A percentile compares a stretch with the other conserved stretches of the same genome.
Evolutionary conservation across 371 early-diverging fungal species (phyloP).

Genomic region (Lichtheimia ornata): DNA sequence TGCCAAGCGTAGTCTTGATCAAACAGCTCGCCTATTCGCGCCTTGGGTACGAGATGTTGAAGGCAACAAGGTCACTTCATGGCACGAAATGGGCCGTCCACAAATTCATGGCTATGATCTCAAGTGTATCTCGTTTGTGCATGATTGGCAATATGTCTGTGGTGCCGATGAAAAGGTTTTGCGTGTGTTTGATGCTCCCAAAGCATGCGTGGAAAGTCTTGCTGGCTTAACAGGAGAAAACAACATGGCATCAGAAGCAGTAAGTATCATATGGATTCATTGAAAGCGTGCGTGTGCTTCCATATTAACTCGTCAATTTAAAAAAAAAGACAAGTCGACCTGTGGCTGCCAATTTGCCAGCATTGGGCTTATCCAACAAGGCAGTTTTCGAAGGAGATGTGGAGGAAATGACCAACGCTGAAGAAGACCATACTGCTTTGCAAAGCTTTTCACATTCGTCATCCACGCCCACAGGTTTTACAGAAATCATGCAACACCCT

Average conservation of each 20-base stretch:
- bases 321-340: slow-evolving; percentile 56
- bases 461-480: slow-evolving; percentile 53
- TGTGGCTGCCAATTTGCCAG: slow-evolving; percentile 84
- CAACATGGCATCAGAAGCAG: slow-evolving; percentile 42
- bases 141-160: slow-evolving; percentile 77
- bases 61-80: slow-evolving; percentile 45
- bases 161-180: slow-evolving; percentile 96
- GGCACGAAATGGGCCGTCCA: slow-evolving; percentile 95
- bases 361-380: slow-evolving; percentile 94
- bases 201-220: slow-evolving; percentile 73
- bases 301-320: background rate
- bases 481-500: slow-evolving; percentile 62
- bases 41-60: slow-evolving; percentile 61
- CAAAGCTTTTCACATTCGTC: slow-evolving; percentile 55
- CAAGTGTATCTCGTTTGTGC: slow-evolving; percentile 80
- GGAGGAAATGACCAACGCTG: slow-evolving; percentile 43
- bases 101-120: slow-evolving; percentile 97
- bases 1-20: slow-evolving; percentile 70
- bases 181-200: slow-evolving; percentile 90
- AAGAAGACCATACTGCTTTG: slow-evolving; percentile 46
- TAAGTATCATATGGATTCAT: slow-evolving; percentile 10
- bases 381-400: slow-evolving; percentile 75
- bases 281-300: background rate
- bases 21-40: slow-evolving; percentile 85
- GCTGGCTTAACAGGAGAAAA: slow-evolving; percentile 51